Evolutionary conservation across 345 rosid species (phyloP), one percentile per base, ranked within the genome.

Genomic region (Anacardium occidentale): DNA sequence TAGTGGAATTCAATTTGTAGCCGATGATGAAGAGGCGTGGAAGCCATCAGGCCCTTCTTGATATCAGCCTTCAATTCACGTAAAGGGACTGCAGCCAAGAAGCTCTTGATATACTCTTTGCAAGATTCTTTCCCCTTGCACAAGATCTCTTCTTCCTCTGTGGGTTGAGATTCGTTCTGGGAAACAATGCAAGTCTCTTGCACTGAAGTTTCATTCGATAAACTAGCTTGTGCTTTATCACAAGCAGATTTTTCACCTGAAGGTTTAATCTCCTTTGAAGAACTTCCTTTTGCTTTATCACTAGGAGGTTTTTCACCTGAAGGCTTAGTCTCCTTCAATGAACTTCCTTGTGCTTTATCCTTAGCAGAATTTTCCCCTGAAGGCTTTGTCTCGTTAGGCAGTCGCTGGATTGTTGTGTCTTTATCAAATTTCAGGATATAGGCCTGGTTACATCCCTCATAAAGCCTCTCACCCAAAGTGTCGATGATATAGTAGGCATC

Each of bases 401-500:
- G 64, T 48, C 55, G 74, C 72, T 51, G 68, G 54, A 89, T 85
- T 44, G 75, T 62, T 1, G 93, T 69, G 29, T 79, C 81, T 26
- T 80, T 75, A 71, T 86, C 86, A 64, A 89, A 89, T 66, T 81
- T 85, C 75, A 89, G 76, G 59, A 87, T 64, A 63, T 80, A 89
- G 52, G 93, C 89, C 73, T 85, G 88, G 66, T 78, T 82, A 53
- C 89, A 89, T 64, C 90, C 93, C 67, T 89, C 89, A 0, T 74
- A 79, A 21, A 89, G 88, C 66, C 93, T 80, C 76, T 89, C 94
- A n/a, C 91, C 91, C 62, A 89, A 69, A 13, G 94, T 87, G 76
- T 89, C 94, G 2, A 87, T 83, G 44, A 89, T 83, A 48, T 84
- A 89, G 81, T 87, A 87, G 47, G 94, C 91, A 64, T 87, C 88